A percentile compares a stretch with the other conserved stretches of the same genome.
These are phyloP conservation scores for Imleria badia DNA, from an alignment of 768 basidiomycete species.

Conservation along the genomic window DNA sequence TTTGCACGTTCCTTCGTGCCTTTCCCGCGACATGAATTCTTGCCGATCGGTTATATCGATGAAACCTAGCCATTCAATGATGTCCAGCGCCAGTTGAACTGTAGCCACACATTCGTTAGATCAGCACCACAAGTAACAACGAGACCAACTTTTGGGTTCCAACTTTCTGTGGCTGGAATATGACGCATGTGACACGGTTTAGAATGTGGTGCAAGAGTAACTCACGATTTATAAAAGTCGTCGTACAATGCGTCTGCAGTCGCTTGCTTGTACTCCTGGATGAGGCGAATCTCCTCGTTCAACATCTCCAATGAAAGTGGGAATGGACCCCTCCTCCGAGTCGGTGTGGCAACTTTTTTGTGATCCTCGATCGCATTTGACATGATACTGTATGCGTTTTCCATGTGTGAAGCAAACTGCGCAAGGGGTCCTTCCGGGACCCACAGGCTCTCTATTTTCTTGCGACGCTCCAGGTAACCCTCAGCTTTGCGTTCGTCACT, in stretches of 20 bases:
- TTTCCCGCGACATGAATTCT: constrained; percentile 25
- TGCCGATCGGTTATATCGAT: constrained; percentile 26
- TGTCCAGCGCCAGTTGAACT: constrained; percentile 25
- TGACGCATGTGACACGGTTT: background rate
- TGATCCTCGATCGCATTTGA: constrained; percentile 22
- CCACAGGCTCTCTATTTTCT: constrained; percentile 22
- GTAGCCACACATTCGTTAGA: constrained; percentile 1
- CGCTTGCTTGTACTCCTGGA: constrained; percentile 20
- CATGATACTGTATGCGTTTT: constrained; percentile 17
- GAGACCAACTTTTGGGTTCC: constrained; percentile 25
- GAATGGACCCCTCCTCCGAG: constrained; percentile 17
- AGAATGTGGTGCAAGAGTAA: background rate
- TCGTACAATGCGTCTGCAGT: constrained; percentile 17
- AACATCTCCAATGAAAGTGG: constrained; percentile 24
- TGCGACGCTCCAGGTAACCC: constrained; percentile 22
- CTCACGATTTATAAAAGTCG: constrained; percentile 23
- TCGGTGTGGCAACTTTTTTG: constrained; percentile 11
- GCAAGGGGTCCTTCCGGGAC: constrained; percentile 13
- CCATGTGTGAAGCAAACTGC: constrained; percentile 24
- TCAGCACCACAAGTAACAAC: background rate
- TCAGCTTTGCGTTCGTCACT: constrained; percentile 22
- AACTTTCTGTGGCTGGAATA: constrained; percentile 15
- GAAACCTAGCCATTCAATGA: constrained; percentile 24
- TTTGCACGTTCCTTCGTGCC: constrained; percentile 23
- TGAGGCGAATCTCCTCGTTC: constrained; percentile 22